A percentile compares a stretch with the other conserved stretches of the same genome.
phyloP scores from a whole-genome alignment of 1,284 basidiomycete genomes.

The Retiboletus flavoniger region DNA sequence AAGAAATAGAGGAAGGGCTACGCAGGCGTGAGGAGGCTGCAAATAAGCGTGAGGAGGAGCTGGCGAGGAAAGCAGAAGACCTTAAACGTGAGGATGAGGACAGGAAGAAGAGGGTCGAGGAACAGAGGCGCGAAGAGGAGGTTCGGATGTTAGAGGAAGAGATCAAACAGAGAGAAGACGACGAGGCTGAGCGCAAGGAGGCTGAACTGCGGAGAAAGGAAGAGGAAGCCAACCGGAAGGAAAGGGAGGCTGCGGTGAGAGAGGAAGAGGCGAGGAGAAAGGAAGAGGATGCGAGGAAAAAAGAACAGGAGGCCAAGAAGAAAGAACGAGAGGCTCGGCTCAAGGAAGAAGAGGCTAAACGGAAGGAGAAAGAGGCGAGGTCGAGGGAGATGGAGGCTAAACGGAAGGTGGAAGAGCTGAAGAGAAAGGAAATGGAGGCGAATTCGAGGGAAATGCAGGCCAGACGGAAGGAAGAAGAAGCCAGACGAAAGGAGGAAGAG shows the following conservation, averaged over 20 bases:
- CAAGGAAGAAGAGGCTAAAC: slow-evolving; percentile 26
- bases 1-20: slow-evolving; percentile 31
- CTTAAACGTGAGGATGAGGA: slow-evolving; percentile 30
- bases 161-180: slow-evolving; percentile 19
- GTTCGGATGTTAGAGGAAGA: slow-evolving; percentile 19
- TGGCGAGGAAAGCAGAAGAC: slow-evolving; percentile 29
- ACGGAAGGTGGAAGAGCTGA: slow-evolving; percentile 33
- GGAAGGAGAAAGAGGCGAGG: slow-evolving; percentile 30
- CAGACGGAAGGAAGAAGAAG: slow-evolving; percentile 29
- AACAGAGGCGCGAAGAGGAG: slow-evolving; percentile 28
- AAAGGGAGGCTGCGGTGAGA: slow-evolving; percentile 20
- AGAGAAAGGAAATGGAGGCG: slow-evolving; percentile 28
- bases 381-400: slow-evolving; percentile 31
- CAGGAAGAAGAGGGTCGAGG: slow-evolving; percentile 23
- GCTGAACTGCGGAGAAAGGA: slow-evolving; percentile 33
- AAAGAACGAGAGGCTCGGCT: slow-evolving; percentile 22
- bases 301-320: slow-evolving; percentile 24
- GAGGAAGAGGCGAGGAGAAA: slow-evolving; percentile 25
- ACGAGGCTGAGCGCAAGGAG: slow-evolving; percentile 26
- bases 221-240: slow-evolving; percentile 30
- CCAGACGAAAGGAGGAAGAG: slow-evolving; percentile 31
- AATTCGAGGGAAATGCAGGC: slow-evolving; percentile 23
- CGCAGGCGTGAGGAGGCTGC: slow-evolving; percentile 35
- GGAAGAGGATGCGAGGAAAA: slow-evolving; percentile 24
- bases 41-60: slow-evolving; percentile 28